Evolutionary conservation across 2,329 filamentous ascomycete species (phyloP), one percentile per base, ranked within the genome.

Genomic region (Rutstroemia sp.): DNA sequence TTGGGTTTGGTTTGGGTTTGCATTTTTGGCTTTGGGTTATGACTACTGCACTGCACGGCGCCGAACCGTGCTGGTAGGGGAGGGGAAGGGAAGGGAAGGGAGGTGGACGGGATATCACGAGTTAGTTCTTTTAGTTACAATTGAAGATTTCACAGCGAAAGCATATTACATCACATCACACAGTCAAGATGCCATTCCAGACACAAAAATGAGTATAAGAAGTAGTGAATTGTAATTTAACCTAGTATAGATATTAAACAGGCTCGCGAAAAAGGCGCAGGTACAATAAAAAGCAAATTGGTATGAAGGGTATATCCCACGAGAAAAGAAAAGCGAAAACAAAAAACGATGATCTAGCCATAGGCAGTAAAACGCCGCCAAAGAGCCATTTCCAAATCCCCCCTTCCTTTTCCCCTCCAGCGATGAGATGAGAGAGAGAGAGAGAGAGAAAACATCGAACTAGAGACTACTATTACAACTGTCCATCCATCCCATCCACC

Each of bases 391-490:
- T 30, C 30, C 48, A 46, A 54, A 42, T 30, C 44, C 42, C 44
- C 19, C 6, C 42, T n/a, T 17, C 38, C 38, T 40, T 40, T 17
- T 17, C 38, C 17, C 38, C 38, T n/a, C 38, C 38, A 47, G 19
- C 27, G 27, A 30, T 30, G 27, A 30, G 27, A 30, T 30, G 23
- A 23, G 23, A 23, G 5, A 23, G 23, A 23, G 27, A 23, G 27
- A 30, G 27, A 54, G 19, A n/a, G 42, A 45, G 49, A 42, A 25
- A 23, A 45, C 25, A 50, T 30, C 47, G 14, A 56, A 53, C 55
- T 57, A 57, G 46, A 57, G 44, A 57, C 55, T 57, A 57, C 34
- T 57, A 57, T 57, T 57, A 57, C 55, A 54, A 54, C 9, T n/a
- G 21, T 21, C 39, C 50, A n/a, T 49, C 17, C 30, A 38, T 23